phyloP scores from a whole-genome alignment of 2,329 filamentous ascomycete genomes.

The Aciculosporium take region DNA sequence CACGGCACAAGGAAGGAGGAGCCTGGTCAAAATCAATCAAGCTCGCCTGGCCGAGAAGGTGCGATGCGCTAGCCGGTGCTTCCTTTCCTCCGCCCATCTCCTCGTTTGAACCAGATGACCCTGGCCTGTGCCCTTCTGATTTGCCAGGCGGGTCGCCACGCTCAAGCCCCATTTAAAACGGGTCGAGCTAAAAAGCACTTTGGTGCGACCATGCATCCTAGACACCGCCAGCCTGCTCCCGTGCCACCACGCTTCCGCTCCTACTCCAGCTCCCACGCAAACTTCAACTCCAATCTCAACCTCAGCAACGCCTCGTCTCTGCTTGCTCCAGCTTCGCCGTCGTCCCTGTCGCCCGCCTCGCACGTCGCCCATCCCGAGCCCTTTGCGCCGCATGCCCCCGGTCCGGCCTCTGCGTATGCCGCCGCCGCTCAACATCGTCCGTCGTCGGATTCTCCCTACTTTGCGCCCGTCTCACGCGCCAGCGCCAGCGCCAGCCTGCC shows the following conservation, averaged over 20 bases:
- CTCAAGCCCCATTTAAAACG: constrained; percentile 1
- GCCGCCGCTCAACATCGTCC: constrained; percentile 23
- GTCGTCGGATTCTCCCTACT: constrained; percentile 30
- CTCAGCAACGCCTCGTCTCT: constrained; percentile 1
- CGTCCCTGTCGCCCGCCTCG: constrained; percentile 5
- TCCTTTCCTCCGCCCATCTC: not conserved
- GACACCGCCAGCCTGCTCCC: constrained; percentile 12
- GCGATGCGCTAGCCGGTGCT: constrained; percentile 2
- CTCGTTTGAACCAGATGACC: not conserved
- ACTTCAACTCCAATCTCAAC: not conserved
- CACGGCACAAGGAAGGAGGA: not conserved
- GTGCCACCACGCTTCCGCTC: constrained; percentile 7
- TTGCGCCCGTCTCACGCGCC: constrained; percentile 18
- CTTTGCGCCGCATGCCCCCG: constrained; percentile 2
- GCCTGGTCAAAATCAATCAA: not conserved
- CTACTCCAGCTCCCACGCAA: not conserved
- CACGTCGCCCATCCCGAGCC: constrained; percentile 4
- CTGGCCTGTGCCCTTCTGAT: not conserved
- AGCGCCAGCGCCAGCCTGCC: constrained; percentile 17
- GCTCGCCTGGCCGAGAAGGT: not conserved
- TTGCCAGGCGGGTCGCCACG: constrained; percentile 1
- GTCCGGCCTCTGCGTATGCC: constrained; percentile 15
- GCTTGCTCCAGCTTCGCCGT: constrained; percentile 2
- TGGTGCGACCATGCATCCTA: constrained; percentile 18
- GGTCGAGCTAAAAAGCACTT: constrained; percentile 22